A percentile compares a stretch with the other conserved stretches of the same genome.
Evolutionary conservation across 106 monocot genomes (phyloP).

Genomic region (Gastrodia elata): DNA sequence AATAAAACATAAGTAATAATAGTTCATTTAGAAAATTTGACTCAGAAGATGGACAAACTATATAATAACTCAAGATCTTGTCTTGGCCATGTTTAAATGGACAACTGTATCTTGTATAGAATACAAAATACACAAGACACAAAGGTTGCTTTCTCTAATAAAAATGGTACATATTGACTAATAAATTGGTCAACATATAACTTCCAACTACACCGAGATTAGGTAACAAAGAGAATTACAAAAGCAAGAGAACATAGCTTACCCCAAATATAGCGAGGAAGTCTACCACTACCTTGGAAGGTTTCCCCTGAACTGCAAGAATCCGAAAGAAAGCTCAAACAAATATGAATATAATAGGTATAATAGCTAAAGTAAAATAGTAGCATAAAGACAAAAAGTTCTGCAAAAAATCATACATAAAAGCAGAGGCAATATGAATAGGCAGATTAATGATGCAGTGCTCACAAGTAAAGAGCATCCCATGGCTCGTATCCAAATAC

Average conservation of each 20-base stretch:
- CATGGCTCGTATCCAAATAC: slow-evolving; percentile 76
- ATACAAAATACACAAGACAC: too few species aligned
- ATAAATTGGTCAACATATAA: too few species aligned
- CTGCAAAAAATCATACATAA: slow-evolving; percentile 23
- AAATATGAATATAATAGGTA: not conserved
- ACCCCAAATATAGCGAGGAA: slow-evolving; percentile 65
- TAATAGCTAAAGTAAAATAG: slow-evolving; percentile 6
- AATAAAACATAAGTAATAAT: too few species aligned
- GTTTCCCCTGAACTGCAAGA: slow-evolving; percentile 54
- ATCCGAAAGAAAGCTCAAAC: slow-evolving; percentile 5
- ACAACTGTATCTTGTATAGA: too few species aligned
- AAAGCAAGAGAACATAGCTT: slow-evolving; percentile 1
- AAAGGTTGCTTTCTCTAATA: too few species aligned
- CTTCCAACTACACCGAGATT: not conserved
- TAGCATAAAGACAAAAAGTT: slow-evolving; percentile 2
- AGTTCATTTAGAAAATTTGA: too few species aligned
- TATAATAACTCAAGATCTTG: too few species aligned
- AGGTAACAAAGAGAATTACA: not conserved
- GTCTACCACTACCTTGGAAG: slow-evolving; percentile 58
- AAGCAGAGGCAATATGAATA: slow-evolving; percentile 39
- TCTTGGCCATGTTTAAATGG: too few species aligned
- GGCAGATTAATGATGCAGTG: slow-evolving; percentile 62
- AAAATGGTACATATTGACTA: too few species aligned
- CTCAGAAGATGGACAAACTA: too few species aligned
- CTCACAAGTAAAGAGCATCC: slow-evolving; percentile 97